A percentile compares a stretch with the other conserved stretches of the same genome.
phyloP scores from a whole-genome alignment of 106 monocot genomes.

The Dioscorea zingiberensis region DNA sequence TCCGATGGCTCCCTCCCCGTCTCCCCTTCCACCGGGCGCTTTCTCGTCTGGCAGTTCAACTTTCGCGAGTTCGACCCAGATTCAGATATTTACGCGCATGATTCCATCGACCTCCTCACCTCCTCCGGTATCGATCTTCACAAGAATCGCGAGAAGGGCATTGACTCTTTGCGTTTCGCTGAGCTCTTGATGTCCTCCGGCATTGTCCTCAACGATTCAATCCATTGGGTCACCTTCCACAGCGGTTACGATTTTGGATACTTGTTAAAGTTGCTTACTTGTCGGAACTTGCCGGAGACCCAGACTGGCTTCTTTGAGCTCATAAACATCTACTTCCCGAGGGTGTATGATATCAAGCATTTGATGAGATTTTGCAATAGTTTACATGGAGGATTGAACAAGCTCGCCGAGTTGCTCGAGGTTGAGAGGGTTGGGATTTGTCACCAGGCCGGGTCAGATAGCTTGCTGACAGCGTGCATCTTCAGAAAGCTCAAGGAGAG shows the following conservation, averaged over 20 bases:
- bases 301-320: neutral
- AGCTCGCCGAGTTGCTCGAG: neutral
- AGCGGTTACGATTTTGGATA: slow-evolving; percentile 7
- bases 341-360: neutral
- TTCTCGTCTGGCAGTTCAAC: slow-evolving; percentile 9
- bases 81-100: neutral
- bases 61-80: slow-evolving; percentile 7
- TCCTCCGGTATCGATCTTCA: neutral
- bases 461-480: neutral
- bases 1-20: neutral
- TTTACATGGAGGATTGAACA: neutral
- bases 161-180: neutral
- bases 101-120: neutral
- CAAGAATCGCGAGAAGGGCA: neutral
- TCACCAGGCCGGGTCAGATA: slow-evolving; percentile 5
- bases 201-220: neutral
- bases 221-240: slow-evolving; percentile 1
- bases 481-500: neutral
- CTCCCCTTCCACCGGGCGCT: neutral
- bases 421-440: neutral
- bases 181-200: slow-evolving; percentile 7
- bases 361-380: neutral
- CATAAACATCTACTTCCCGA: neutral
- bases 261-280: slow-evolving; percentile 1
- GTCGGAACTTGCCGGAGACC: neutral